Base-by-base conservation (phyloP, 805 yeast genomes). In the Maudiozyma bulderi region DNA sequence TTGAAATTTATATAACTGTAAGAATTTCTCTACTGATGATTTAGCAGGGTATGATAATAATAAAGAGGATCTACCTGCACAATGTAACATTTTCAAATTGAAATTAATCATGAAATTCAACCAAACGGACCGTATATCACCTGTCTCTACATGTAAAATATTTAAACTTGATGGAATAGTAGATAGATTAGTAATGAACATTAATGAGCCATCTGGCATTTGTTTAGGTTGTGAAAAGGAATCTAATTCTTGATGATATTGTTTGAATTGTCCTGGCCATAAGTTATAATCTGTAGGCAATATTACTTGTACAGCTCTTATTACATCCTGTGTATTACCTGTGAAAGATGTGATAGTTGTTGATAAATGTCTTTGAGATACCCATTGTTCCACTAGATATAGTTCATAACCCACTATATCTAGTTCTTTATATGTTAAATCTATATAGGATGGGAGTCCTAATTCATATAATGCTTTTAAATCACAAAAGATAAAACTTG, bases 321-420 rank as follows among this genome's bases (percentile, higher is more conserved):
- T 75, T 26, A 68, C 67, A 55, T 88, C 86, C 14, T 72, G 72
- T 6, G 77, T 60, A 60, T 88, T 86, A 3, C 99, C 99, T 0
- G 99, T 93, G 62, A 76, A 93, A 0, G 91, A 80, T 1, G 93
- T 80, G n/a, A 91, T 82, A 5, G 85, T 73, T 1, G 84, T 74
- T 31, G 86, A 81, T n/a, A 80, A 68, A 43, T 76, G 73, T 40
- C 99, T 72, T 51, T 81, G 82, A 31, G 84, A 73, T 2, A 86
- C 82, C 99, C 99, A 93, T 64, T 91, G 97, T 64, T 93, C 98
- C 10, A 91, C 95, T 35, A 93, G 71, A 62, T 93, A 93, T 11
- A 86, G 76, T 65, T 93, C 98, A 61, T 84, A 89, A 2, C 99
- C 98, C 0, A 71, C 57, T 20, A 84, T 71, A 8, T 66, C 68